A percentile compares a stretch with the other conserved stretches of the same genome.
Evolutionary conservation across 1,139 yeast species (phyloP).

Genomic region (Scheffersomyces titani): DNA sequence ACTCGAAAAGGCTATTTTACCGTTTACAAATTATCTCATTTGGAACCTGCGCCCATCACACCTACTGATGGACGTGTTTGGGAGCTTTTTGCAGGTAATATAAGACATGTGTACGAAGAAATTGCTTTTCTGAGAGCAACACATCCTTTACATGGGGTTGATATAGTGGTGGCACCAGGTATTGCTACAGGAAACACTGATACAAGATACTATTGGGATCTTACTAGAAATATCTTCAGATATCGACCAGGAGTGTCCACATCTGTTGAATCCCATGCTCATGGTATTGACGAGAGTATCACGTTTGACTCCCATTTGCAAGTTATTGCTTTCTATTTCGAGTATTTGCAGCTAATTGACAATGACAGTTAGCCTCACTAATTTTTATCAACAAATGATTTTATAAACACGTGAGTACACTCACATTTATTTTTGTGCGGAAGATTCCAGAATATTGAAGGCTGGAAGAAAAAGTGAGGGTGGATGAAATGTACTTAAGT

Average conservation of each 20-base stretch:
- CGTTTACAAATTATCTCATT: not conserved
- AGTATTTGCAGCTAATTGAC: slow-evolving; percentile 21
- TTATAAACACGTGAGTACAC: not conserved
- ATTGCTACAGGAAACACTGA: slow-evolving; percentile 44
- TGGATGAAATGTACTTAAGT: not conserved
- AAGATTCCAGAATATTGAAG: not conserved
- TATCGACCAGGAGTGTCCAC: slow-evolving; percentile 32
- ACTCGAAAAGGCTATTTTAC: slow-evolving; percentile 9
- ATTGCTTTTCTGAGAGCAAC: slow-evolving; percentile 8
- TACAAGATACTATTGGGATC: slow-evolving; percentile 21
- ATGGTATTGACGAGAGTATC: slow-evolving; percentile 63
- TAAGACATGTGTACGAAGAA: slow-evolving; percentile 17
- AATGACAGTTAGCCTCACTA: not conserved
- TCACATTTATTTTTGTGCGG: not conserved
- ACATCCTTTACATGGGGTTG: slow-evolving; percentile 1
- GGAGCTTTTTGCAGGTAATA: slow-evolving; percentile 14
- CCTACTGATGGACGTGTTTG: slow-evolving; percentile 16
- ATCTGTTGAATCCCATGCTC: slow-evolving; percentile 31
- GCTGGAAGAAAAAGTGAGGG: not conserved
- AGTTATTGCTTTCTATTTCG: slow-evolving; percentile 60
- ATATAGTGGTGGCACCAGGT: slow-evolving; percentile 20
- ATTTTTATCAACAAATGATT: not conserved
- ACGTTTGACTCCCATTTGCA: slow-evolving; percentile 55
- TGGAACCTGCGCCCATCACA: slow-evolving; percentile 16
- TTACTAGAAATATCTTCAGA: slow-evolving; percentile 24